Conservation (phyloP, 768 basidiomycete species). For the Pluteus cervinus region DNA sequence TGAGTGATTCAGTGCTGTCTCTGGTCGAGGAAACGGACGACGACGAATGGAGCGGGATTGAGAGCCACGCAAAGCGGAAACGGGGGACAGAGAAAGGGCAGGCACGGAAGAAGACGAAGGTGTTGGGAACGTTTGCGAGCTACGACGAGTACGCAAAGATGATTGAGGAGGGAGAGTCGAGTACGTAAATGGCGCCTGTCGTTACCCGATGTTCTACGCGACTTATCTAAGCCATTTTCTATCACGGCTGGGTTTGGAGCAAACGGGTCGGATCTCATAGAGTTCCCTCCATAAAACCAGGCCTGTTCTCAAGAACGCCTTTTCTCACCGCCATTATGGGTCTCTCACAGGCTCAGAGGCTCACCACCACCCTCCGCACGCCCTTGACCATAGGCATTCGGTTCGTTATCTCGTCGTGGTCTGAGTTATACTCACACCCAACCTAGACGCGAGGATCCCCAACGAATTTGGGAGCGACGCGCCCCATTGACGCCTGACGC, state of each 20-base stretch:
- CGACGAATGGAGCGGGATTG: constrained; percentile 55
- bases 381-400: constrained; percentile 28
- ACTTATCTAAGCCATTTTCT: too few species aligned
- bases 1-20: constrained; percentile 23
- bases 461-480: constrained; percentile 82
- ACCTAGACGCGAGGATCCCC: constrained; percentile 66
- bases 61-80: constrained; percentile 39
- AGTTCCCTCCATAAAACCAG: too few species aligned
- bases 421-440: background rate
- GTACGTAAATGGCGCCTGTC: too few species aligned
- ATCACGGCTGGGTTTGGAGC: too few species aligned
- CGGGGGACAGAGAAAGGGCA: constrained; percentile 29
- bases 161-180: constrained; percentile 82
- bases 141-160: constrained; percentile 83
- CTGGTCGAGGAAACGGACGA: constrained; percentile 33
- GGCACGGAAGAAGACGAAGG: constrained; percentile 63
- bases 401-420: constrained; percentile 7
- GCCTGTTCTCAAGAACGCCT: too few species aligned
- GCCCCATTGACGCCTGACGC: constrained; percentile 76
- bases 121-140: constrained; percentile 76
- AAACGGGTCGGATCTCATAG: constrained; percentile 23
- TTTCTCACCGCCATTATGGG: background rate
- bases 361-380: constrained; percentile 7
- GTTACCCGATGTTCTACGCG: too few species aligned
- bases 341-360: constrained; percentile 1